Conservation (phyloP, 441 rosid genomes). For the Adansonia rubrostipa region DNA sequence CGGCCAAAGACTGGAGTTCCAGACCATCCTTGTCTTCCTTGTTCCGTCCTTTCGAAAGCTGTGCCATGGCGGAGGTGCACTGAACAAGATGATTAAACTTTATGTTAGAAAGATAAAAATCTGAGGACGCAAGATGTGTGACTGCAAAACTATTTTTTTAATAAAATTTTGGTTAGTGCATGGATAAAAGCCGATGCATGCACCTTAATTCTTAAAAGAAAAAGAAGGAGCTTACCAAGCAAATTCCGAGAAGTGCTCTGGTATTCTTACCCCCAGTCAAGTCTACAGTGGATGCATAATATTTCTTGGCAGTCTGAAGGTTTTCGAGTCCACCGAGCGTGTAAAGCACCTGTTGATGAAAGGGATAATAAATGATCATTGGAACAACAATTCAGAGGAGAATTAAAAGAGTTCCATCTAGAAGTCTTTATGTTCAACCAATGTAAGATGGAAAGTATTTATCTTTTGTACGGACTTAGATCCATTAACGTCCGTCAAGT, state of each 20-base stretch:
- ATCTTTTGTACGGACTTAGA: background rate
- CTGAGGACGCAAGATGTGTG: background rate
- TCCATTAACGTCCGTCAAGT: background rate
- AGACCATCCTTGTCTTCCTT: constrained; percentile 86
- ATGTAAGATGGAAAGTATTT: constrained; percentile 9
- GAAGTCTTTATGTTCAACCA: background rate
- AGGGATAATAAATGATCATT: background rate
- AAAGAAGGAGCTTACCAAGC: constrained; percentile 69
- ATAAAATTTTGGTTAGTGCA: background rate
- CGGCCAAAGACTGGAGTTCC: constrained; percentile 76
- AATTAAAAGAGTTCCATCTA: constrained; percentile 2
- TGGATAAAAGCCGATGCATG: background rate
- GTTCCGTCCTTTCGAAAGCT: constrained; percentile 77
- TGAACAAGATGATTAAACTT: constrained; percentile 29
- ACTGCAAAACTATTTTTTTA: background rate
- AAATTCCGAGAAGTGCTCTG: constrained; percentile 86
- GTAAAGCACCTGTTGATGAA: constrained; percentile 76
- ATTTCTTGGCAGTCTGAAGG: constrained; percentile 83
- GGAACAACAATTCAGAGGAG: background rate
- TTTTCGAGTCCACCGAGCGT: constrained; percentile 93
- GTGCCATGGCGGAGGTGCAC: constrained; percentile 87
- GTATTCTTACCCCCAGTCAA: constrained; percentile 93
- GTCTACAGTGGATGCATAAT: constrained; percentile 82
- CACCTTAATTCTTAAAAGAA: constrained; percentile 1
- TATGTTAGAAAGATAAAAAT: constrained; percentile 8